These are phyloP conservation scores for Apodospora peruviana DNA, from an alignment of 495 filamentous ascomycete genomes.

Conservation along the genomic window DNA sequence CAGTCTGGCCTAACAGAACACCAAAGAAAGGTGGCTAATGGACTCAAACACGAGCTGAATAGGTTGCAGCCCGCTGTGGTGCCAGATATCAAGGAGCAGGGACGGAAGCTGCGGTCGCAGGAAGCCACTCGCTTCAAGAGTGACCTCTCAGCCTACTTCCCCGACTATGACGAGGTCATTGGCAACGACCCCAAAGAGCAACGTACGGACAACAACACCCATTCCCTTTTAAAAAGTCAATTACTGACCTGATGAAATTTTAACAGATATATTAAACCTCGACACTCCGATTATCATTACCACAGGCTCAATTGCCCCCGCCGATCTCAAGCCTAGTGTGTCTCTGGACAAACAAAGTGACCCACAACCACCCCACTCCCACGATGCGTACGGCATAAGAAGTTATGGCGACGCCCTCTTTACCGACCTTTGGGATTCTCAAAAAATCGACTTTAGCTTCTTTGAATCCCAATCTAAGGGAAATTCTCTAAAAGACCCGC, in stretches of 20 bases:
- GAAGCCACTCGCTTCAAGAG: conserved; percentile 67
- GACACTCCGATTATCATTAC: conserved; percentile 58
- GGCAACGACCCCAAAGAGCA: conserved; percentile 71
- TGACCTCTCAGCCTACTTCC: conserved; percentile 81
- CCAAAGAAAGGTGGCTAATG: conserved; percentile 45
- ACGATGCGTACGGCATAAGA: conserved; percentile 33
- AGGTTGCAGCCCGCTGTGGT: conserved; percentile 34
- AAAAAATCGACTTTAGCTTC: conserved; percentile 51
- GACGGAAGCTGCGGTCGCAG: conserved; percentile 50
- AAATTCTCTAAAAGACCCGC: conserved; percentile 53
- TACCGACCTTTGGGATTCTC: conserved; percentile 45
- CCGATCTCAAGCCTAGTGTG: conserved; percentile 13
- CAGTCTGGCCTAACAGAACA: conserved; percentile 31
- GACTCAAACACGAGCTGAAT: conserved; percentile 47
- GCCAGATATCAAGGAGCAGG: conserved; percentile 38
- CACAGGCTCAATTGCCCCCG: conserved; percentile 35
- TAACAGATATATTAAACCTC: conserved; percentile 50
- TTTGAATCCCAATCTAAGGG: conserved; percentile 27
- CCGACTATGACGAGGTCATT: conserved; percentile 86
- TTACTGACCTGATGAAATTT: not conserved
- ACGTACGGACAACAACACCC: conserved; percentile 48
- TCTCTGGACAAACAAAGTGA: conserved; percentile 18
- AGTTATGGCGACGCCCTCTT: conserved; percentile 41
- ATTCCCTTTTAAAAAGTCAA: not conserved
- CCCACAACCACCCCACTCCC: conserved; percentile 12